These are phyloP conservation scores for Theobroma cacao DNA, from an alignment of 345 rosid species.

Conservation along the genomic window DNA sequence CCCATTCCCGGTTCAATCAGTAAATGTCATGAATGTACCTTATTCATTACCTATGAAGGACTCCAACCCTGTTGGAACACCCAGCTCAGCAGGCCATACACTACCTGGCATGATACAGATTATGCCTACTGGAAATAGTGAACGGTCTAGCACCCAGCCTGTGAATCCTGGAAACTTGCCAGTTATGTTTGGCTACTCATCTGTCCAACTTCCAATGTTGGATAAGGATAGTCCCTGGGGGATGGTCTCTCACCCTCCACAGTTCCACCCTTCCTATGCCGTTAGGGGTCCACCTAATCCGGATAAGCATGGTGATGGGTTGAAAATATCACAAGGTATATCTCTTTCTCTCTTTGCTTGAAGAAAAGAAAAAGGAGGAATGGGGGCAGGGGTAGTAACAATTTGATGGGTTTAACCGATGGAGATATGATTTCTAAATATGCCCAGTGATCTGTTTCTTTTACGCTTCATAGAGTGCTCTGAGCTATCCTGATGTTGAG, in stretches of 20 bases:
- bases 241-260: conserved; percentile 51
- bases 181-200: conserved; percentile 67
- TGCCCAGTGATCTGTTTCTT: neutral
- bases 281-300: conserved; percentile 51
- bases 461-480: neutral
- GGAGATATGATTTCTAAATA: neutral
- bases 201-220: conserved; percentile 76
- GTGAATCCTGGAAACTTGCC: conserved; percentile 62
- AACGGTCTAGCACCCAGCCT: conserved; percentile 37
- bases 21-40: conserved; percentile 30
- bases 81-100: conserved; percentile 42
- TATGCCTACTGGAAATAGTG: conserved; percentile 40
- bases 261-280: conserved; percentile 48
- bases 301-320: conserved; percentile 45
- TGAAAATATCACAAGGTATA: conserved; percentile 40
- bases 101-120: conserved; percentile 42
- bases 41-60: conserved; percentile 53
- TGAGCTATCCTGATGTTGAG: neutral
- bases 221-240: conserved; percentile 83
- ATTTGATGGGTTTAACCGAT: neutral
- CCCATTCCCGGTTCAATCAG: conserved; percentile 6
- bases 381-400: neutral
- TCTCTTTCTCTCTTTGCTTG: conserved; percentile 11
- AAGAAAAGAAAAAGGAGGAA: neutral
- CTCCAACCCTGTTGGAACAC: conserved; percentile 40